A percentile compares a stretch with the other conserved stretches of the same genome.
Conservation (phyloP, 345 rosid genomes). For the Odontarrhena argentea region DNA sequence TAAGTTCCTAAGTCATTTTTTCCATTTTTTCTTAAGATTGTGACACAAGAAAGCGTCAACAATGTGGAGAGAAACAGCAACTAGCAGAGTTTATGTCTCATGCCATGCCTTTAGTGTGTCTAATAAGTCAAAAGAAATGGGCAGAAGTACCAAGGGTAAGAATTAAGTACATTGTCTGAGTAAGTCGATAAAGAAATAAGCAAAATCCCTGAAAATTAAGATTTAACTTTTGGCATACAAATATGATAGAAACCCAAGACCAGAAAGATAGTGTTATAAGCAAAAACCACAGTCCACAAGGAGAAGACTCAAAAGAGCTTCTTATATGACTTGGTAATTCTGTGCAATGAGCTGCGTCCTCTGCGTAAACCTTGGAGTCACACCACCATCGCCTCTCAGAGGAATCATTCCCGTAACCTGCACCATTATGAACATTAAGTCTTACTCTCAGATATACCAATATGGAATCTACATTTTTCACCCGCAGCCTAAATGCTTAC, state of each 20-base stretch:
- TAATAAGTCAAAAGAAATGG: too few relatives aligned
- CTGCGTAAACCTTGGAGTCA: constrained; percentile 78
- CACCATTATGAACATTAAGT: constrained; percentile 9
- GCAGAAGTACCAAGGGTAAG: constrained; percentile 1
- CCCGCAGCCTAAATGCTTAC: constrained; percentile 44
- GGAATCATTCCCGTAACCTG: constrained; percentile 79
- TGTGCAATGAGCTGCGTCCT: constrained; percentile 77
- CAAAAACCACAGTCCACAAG: background rate
- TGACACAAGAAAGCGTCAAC: too few relatives aligned
- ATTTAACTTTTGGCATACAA: constrained; percentile 4
- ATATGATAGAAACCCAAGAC: constrained; percentile 1
- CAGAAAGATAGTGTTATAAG: background rate
- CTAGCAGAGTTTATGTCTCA: too few relatives aligned
- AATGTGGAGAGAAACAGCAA: too few relatives aligned
- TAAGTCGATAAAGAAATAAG: background rate
- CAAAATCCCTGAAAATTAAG: background rate
- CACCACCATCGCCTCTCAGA: constrained; percentile 58
- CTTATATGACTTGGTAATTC: constrained; percentile 79
- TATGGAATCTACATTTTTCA: background rate
- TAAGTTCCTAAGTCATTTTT: too few relatives aligned
- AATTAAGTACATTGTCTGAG: constrained; percentile 18
- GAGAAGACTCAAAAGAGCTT: background rate
- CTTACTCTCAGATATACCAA: background rate
- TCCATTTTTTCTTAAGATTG: too few relatives aligned
- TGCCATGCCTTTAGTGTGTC: too few relatives aligned